Base-by-base conservation (phyloP, 805 yeast genomes). In the Metschnikowia corniflorae region DNA sequence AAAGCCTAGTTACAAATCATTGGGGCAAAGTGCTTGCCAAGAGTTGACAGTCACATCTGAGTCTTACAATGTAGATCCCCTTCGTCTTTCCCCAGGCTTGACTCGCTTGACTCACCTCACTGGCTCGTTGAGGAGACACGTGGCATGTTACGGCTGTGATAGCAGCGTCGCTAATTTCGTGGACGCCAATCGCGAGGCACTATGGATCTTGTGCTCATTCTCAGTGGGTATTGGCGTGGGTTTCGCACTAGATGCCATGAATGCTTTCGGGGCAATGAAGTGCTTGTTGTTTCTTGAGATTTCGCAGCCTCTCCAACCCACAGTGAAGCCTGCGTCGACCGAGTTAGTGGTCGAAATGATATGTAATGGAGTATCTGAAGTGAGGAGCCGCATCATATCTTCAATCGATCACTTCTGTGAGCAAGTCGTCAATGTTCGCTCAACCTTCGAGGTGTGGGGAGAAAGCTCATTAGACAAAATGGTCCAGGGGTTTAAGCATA, bases 221-320 rank as follows among this genome's bases (percentile, higher is more conserved):
- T 47, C 65, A 1, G 19, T 65, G 16, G 71, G 71, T 1, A 48
- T 65, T 23, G 67, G 70, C 1, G 47, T 67, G 14, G 71, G 72
- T 2, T 39, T 43, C 7, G 21, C 47, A 2, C 18, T 45, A 17
- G 37, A 60, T 7, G 41, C 63, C 12, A 44, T 55, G 5, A 49
- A 51, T 7, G 27, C 49, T 4, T 26, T 47, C 28, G 28, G 26
- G n/a, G 16, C 32, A 7, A n/a, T 33, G 7, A 29, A 31, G 23
- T 22, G 34, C 16, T 13, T 31, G 13, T 17, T 37, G 26, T 37
- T 37, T 12, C 12, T 37, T 14, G 17, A 22, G 6, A 7, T 22
- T 3, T 15, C 36, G 6, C 20, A 33, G 14, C 3, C 29, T 6
- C 29, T 31, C 3, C 26, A 31, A n/a, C 16, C n/a, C 12, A 19